These are phyloP conservation scores for Anaeromyces robustus DNA, from an alignment of 192 early-diverging fungal species.

Conservation along the genomic window DNA sequence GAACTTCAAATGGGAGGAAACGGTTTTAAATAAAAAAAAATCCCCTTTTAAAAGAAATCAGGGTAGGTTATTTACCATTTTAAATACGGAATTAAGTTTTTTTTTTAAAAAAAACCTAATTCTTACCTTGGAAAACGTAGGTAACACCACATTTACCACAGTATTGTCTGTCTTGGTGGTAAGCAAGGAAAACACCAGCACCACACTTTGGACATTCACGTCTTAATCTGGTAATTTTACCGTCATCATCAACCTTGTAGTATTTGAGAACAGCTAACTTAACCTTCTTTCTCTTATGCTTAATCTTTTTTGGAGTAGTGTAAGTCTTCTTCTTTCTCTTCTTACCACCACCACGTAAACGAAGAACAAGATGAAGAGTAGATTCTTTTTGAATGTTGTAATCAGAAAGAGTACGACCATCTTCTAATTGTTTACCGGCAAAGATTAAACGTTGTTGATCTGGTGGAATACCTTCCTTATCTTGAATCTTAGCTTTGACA, in stretches of 20 bases:
- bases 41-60: too few relatives aligned
- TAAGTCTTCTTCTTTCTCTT: conserved; percentile 99
- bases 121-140: conserved; percentile 53
- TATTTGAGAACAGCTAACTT: conserved; percentile 97
- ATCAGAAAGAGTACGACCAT: too few relatives aligned
- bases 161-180: conserved; percentile 96
- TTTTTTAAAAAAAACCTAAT: not conserved
- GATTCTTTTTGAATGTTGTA: conserved; percentile 53
- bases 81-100: too few relatives aligned
- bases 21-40: too few relatives aligned
- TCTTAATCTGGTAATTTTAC: conserved; percentile 94
- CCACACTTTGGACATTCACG: conserved; percentile 99
- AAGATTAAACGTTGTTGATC: too few relatives aligned
- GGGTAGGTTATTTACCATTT: too few relatives aligned
- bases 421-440: too few relatives aligned
- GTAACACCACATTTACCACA: conserved; percentile 92
- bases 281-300: conserved; percentile 98
- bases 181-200: conserved; percentile 98
- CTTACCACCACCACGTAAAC: conserved; percentile 78
- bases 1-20: too few relatives aligned
- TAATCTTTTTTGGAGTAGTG: conserved; percentile 99
- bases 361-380: conserved; percentile 54
- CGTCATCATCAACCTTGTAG: conserved; percentile 97
- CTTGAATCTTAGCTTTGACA: too few relatives aligned
- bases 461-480: too few relatives aligned